Percentiles rank a stretch among this genome's conserved stretches.
These are phyloP conservation scores for Lotus japonicus DNA, from an alignment of 306 rosid species.

Conservation along the genomic window DNA sequence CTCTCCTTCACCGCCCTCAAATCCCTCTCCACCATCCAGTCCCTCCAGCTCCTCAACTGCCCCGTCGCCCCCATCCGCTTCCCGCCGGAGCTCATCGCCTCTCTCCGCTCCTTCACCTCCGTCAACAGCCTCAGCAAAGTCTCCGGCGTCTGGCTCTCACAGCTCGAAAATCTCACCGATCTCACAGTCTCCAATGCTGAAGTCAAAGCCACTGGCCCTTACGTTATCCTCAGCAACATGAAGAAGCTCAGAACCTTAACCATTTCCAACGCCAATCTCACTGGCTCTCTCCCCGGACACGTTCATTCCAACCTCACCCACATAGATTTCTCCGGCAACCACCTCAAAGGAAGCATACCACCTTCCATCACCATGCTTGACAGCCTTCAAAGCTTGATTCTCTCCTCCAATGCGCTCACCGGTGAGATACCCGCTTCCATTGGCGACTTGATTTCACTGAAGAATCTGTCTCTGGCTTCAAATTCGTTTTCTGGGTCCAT, in stretches of 20 bases:
- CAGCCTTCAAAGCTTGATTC: conserved; percentile 50
- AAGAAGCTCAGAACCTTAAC: conserved; percentile 56
- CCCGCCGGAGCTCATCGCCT: conserved; percentile 60
- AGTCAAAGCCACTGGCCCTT: conserved; percentile 65
- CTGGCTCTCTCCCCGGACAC: conserved; percentile 61
- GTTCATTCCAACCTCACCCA: conserved; percentile 59
- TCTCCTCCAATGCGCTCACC: conserved; percentile 47
- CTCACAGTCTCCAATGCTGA: conserved; percentile 53
- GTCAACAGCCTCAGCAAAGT: conserved; percentile 49
- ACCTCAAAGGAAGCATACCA: conserved; percentile 60
- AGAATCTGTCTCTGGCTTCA: conserved; percentile 55
- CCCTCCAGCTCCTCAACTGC: conserved; percentile 74
- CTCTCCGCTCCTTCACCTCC: conserved; percentile 74
- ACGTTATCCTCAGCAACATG: conserved; percentile 67
- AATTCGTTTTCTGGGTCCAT: conserved; percentile 72
- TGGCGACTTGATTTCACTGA: conserved; percentile 66
- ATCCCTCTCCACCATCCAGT: conserved; percentile 70
- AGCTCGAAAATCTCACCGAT: conserved; percentile 68
- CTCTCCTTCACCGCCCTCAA: conserved; percentile 91
- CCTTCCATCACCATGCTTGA: conserved; percentile 57
- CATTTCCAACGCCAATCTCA: conserved; percentile 68
- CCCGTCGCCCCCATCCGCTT: conserved; percentile 75
- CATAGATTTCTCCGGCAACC: conserved; percentile 68
- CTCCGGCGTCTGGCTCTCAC: conserved; percentile 83
- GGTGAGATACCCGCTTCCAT: conserved; percentile 68